Conservation (phyloP, 768 basidiomycete genomes). For the Amanita subjunquillea region DNA sequence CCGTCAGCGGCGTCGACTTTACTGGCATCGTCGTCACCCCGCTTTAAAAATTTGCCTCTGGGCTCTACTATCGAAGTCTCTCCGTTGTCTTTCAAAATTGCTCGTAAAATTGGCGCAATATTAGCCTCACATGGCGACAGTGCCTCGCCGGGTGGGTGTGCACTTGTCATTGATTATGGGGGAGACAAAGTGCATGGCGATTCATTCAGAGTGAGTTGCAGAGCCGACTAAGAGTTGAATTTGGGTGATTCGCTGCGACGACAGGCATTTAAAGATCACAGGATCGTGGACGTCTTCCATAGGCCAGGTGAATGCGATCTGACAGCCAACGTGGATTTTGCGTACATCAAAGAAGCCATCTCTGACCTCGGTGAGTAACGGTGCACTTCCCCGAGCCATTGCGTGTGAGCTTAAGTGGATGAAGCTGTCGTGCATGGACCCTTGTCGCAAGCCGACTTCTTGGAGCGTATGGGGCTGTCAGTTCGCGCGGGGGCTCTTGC, state of each 20-base stretch:
- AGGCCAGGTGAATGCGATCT: conserved; percentile 83
- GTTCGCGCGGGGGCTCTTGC: conserved; percentile 56
- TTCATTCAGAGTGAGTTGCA: conserved; percentile 66
- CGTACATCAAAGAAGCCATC: conserved; percentile 74
- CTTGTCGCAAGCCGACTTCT: conserved; percentile 66
- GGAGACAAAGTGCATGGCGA: conserved; percentile 54
- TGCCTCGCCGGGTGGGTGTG: conserved; percentile 36
- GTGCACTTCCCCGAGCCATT: not conserved
- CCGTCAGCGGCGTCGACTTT: conserved; percentile 42
- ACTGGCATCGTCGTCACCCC: conserved; percentile 53
- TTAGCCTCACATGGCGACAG: conserved; percentile 21
- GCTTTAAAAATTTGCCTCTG: conserved; percentile 57
- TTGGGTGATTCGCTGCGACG: conserved; percentile 1
- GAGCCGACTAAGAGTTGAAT: not conserved
- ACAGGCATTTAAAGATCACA: conserved; percentile 86
- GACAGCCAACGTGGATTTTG: conserved; percentile 96
- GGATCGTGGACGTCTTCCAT: conserved; percentile 76
- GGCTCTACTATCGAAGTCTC: conserved; percentile 80
- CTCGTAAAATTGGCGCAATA: conserved; percentile 57
- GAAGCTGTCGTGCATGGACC: conserved; percentile 51
- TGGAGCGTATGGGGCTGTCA: conserved; percentile 66
- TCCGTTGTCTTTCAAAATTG: conserved; percentile 56
- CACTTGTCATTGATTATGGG: conserved; percentile 87
- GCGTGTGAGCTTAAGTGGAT: conserved; percentile 13
- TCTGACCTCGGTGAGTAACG: conserved; percentile 43